Evolutionary conservation across 2,329 filamentous ascomycete genomes (phyloP), one percentile per base, ranked within the genome.

Genomic region (Clonostachys sp.): DNA sequence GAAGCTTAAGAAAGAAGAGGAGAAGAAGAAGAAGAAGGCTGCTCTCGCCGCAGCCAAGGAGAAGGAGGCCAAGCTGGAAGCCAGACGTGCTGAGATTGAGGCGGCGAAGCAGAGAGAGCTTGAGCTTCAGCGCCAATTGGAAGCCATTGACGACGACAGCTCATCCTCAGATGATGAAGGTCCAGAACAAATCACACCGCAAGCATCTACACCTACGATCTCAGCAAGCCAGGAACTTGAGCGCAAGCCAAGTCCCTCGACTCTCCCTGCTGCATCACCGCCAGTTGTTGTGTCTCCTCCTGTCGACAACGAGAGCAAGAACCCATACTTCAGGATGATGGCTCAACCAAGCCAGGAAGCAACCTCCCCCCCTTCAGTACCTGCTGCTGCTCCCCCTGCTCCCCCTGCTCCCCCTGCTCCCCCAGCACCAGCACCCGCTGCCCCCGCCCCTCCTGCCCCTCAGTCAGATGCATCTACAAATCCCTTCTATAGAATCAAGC

Each of bases 1-100:
- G 59, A 99, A 97, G 72, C 72, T 97, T 45, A 92, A 90, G 75
- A 97, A 96, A 68, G 88, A 95, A 56, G 94, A 99, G 65, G 94
- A 96, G 71, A 96, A 95, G 75, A 89, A 86, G 53, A 86, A 81
- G 57, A 94, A 91, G 74, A 91, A 96, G 71, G 92, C 90, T 18
- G 91, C 91, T 10, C 77, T 88, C 60, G 87, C 87, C 44, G 89
- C 94, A 56, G 83, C 91, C 8, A 92, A 90, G 66, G 89, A 96
- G 58, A 91, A 95, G 63, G 92, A 97, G 64, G 76, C 84, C 46
- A 86, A 87, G 63, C 74, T 96, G 53, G 89, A 89, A 20, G 86
- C 88, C 35, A 89, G 94, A 58, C 84, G 89, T 56, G 91, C 89
- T 2, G 92, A 99, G 67, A 87, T 97, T 48, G 94, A 97, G 66